Conservation (phyloP, 129 eudicot species). For the Centaurea solstitialis region DNA sequence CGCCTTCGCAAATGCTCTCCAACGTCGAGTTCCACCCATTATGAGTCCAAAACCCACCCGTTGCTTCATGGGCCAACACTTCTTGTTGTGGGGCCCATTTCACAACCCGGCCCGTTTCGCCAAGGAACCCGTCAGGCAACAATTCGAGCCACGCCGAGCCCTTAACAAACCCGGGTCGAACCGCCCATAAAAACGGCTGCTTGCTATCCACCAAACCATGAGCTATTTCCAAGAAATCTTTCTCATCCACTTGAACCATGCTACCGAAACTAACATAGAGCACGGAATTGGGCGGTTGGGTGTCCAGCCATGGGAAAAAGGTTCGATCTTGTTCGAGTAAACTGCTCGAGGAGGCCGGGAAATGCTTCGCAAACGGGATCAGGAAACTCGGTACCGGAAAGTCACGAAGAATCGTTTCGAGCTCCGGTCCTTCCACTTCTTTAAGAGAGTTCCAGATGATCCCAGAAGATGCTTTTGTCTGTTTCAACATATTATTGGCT, state of each 20-base stretch:
- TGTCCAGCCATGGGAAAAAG: conserved; percentile 48
- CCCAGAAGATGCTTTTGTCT: conserved; percentile 34
- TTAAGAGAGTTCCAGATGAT: conserved; percentile 45
- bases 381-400: conserved; percentile 36
- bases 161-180: conserved; percentile 42
- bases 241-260: conserved; percentile 29
- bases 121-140: conserved; percentile 33
- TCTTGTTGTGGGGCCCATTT: conserved; percentile 67
- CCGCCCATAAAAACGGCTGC: conserved; percentile 55
- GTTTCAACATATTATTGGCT: conserved; percentile 21
- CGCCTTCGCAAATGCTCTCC: conserved; percentile 64
- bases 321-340: conserved; percentile 36
- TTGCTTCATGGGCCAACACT: conserved; percentile 54
- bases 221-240: conserved; percentile 46
- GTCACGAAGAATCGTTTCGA: conserved; percentile 8
- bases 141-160: conserved; percentile 33
- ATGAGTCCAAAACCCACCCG: conserved; percentile 54
- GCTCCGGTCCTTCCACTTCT: conserved; percentile 42
- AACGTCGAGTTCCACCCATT: conserved; percentile 72
- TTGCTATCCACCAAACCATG: conserved; percentile 52
- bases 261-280: conserved; percentile 72
- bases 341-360: conserved; percentile 33
- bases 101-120: conserved; percentile 47
- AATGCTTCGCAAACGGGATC: conserved; percentile 41
- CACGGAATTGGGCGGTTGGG: conserved; percentile 43